phyloP scores from a whole-genome alignment of 208 protist species.

The Herpetomonas muscarum region DNA sequence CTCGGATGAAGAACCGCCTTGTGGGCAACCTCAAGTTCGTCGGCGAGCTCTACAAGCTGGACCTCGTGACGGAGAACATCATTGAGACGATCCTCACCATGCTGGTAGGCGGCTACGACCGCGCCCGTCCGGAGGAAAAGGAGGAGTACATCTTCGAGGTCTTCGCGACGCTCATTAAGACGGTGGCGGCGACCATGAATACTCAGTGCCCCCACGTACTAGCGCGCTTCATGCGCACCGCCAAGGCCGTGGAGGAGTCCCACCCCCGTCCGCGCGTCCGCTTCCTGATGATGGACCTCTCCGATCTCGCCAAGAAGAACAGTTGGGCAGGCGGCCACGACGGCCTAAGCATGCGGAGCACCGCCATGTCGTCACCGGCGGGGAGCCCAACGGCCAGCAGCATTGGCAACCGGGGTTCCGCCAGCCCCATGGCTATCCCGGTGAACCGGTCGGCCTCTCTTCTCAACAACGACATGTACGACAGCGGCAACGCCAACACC shows the following conservation, averaged over 20 bases:
- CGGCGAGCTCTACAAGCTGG: constrained; percentile 74
- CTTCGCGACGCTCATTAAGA: constrained; percentile 61
- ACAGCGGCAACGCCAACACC: too few relatives aligned
- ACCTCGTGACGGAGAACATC: constrained; percentile 54
- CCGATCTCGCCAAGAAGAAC: constrained; percentile 42
- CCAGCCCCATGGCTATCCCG: too few relatives aligned
- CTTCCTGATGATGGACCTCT: constrained; percentile 84
- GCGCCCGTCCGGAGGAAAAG: constrained; percentile 29
- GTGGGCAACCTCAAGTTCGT: constrained; percentile 87
- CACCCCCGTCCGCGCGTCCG: constrained; percentile 63
- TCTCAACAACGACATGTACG: too few relatives aligned
- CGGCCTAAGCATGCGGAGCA: constrained; percentile 27
- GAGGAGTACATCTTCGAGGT: constrained; percentile 80
- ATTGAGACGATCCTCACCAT: constrained; percentile 63
- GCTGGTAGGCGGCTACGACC: constrained; percentile 57
- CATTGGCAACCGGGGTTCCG: too few relatives aligned
- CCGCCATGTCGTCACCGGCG: constrained; percentile 23
- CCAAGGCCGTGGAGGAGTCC: constrained; percentile 50
- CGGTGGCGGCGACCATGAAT: constrained; percentile 34
- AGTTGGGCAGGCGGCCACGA: constrained; percentile 37
- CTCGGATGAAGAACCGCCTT: constrained; percentile 63
- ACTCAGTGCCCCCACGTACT: constrained; percentile 32
- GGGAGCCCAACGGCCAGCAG: too few relatives aligned
- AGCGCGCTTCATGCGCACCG: constrained; percentile 44
- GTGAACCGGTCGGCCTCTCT: too few relatives aligned